Evolutionary conservation across 176 grass and related monocot species (phyloP), one percentile per base, ranked within the genome.

Genomic region (Triticum dicoccoides): DNA sequence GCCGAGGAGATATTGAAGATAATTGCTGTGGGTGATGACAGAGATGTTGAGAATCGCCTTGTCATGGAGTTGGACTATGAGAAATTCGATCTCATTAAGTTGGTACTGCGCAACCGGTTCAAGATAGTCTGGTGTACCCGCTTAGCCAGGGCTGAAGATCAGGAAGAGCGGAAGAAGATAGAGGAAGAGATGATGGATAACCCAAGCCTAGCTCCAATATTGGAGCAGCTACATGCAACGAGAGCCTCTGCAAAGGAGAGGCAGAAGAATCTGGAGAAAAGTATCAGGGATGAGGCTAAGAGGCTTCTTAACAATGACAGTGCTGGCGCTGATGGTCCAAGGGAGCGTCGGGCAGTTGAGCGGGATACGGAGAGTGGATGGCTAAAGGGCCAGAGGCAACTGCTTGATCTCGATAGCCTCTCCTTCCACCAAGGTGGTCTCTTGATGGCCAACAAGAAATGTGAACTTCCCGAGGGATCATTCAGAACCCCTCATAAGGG

Each of bases 41-140:
- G 93, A 30, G 94, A 94, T 67, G 90, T 96, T 0, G 97, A 99
- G 88, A 95, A 95, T 25, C 85, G 91, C 45, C 92, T 98, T 15
- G 94, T 96, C 41, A 92, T 93, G 88, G 79, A 94, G 51, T 74
- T 99, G 86, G 97, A 94, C 82, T 99, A 96, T 63, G 93, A 96
- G 61, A 99, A 99, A 71, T 99, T 99, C 78, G 94, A 96, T 69
- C 93, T 99, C 73, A 94, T 99, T 34, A 99, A 94, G 39, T 32
- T 99, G 65, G 89, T 99, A 5, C 80, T 94, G 4, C 84, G 56
- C 27, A 99, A 99, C 82, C 86, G 97, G n/a, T 83, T 94, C 83
- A 99, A 99, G 90, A 91, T 99, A 23, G 92, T 99, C n/a, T 99
- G 97, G 97, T 99, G 97, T 63, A 99, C 97, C 70, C 90, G 90